Conservation (phyloP, 2,329 filamentous ascomycete species). For the Aspergillus fructus region DNA sequence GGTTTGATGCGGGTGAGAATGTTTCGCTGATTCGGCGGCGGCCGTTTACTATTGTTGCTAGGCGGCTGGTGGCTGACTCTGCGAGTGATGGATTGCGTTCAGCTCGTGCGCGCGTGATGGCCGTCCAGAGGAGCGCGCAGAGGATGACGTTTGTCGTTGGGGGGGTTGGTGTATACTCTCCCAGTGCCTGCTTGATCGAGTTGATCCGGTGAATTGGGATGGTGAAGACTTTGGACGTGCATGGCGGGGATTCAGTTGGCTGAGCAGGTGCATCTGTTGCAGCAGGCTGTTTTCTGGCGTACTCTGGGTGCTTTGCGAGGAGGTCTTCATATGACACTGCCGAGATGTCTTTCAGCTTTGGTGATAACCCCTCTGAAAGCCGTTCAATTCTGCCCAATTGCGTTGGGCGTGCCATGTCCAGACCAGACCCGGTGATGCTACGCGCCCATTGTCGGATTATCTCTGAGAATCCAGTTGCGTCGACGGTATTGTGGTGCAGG, state of each 20-base stretch:
- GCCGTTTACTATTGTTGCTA: constrained; percentile 8
- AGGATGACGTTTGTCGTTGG: constrained; percentile 11
- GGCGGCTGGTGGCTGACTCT: not conserved
- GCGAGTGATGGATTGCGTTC: not conserved
- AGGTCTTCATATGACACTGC: not conserved
- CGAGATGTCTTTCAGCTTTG: not conserved
- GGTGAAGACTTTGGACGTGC: constrained; percentile 5
- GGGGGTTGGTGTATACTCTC: not conserved
- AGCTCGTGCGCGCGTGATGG: constrained; percentile 10
- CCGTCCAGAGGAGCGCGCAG: constrained; percentile 14
- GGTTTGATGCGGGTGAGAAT: not conserved
- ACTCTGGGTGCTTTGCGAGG: constrained; percentile 9
- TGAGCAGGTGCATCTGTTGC: not conserved
- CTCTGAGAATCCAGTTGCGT: constrained; percentile 8
- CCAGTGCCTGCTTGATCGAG: not conserved
- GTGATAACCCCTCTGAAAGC: not conserved
- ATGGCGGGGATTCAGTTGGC: not conserved
- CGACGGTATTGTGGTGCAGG: constrained; percentile 14
- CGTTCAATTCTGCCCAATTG: not conserved
- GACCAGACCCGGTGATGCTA: not conserved
- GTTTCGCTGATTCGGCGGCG: not conserved
- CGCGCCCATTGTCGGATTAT: constrained; percentile 3
- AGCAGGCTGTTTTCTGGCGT: not conserved
- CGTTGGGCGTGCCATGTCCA: too few species aligned
- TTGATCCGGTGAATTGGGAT: constrained; percentile 3